Conservation (phyloP, 768 basidiomycete species). For the Hypsizygus marmoreus region DNA sequence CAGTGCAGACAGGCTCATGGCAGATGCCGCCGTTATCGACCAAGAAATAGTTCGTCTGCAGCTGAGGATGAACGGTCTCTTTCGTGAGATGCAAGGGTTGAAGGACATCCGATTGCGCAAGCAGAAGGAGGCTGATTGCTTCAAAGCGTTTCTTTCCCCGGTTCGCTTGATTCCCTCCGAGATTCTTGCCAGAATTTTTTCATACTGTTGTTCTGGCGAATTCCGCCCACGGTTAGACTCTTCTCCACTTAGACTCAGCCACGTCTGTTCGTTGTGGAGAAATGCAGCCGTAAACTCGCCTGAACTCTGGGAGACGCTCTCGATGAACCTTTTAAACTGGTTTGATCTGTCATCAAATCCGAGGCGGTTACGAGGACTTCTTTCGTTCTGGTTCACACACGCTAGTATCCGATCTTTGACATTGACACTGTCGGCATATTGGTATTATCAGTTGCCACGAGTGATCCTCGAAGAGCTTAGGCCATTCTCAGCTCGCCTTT, state of each 20-base stretch:
- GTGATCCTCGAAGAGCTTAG: too few relatives aligned
- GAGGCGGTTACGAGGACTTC: too few relatives aligned
- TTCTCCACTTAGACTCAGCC: slow-evolving; percentile 1
- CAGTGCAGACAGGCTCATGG: too few relatives aligned
- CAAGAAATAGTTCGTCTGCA: slow-evolving; percentile 1
- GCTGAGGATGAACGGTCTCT: not conserved
- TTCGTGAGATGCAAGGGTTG: not conserved
- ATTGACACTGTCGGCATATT: too few relatives aligned
- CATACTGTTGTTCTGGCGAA: not conserved
- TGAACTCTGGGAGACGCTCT: not conserved
- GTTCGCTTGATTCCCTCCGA: slow-evolving; percentile 5
- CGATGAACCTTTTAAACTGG: too few relatives aligned
- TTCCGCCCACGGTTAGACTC: not conserved
- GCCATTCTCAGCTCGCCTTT: too few relatives aligned
- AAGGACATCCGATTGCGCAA: not conserved
- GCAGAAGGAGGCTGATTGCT: not conserved
- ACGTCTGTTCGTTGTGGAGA: slow-evolving; percentile 8
- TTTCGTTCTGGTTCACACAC: too few relatives aligned
- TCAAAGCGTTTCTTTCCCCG: not conserved
- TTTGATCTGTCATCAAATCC: too few relatives aligned
- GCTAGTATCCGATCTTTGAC: too few relatives aligned
- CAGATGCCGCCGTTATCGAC: not conserved
- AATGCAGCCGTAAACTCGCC: not conserved
- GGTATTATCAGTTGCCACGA: too few relatives aligned
- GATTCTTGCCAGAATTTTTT: slow-evolving; percentile 4